Evolutionary conservation across 805 yeast genomes (phyloP).

Genomic region (Yarrowia divulgata): DNA sequence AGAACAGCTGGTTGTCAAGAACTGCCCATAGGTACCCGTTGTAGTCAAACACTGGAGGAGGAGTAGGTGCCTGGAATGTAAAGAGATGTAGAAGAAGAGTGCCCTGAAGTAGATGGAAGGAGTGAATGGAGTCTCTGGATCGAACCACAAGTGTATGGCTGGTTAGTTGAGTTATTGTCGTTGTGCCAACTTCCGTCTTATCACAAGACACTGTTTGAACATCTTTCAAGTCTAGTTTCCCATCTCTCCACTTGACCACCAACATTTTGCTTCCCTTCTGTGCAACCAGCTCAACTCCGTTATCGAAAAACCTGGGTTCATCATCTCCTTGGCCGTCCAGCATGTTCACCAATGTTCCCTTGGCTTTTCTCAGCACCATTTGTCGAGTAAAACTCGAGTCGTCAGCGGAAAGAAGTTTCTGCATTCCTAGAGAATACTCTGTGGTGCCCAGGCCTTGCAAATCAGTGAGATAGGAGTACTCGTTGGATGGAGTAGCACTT

Average conservation of each 20-base stretch:
- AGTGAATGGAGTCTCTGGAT: background rate
- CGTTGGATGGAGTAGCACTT: background rate
- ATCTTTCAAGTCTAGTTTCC: background rate
- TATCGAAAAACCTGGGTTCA: background rate
- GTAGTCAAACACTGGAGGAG: constrained; percentile 1
- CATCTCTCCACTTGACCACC: background rate
- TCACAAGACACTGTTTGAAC: background rate
- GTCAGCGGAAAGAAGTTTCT: background rate
- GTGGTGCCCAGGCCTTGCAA: background rate
- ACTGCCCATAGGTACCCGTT: constrained; percentile 1
- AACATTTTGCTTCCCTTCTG: background rate
- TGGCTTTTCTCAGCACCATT: background rate
- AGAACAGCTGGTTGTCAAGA: background rate
- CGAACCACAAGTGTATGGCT: background rate
- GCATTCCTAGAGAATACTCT: background rate
- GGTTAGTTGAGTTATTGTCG: background rate
- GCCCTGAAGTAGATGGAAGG: background rate
- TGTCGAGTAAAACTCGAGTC: background rate
- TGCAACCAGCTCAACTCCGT: background rate
- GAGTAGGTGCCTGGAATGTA: background rate
- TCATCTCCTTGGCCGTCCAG: background rate
- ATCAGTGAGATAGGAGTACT: background rate
- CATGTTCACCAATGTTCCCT: too few relatives aligned
- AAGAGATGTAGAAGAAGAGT: background rate
- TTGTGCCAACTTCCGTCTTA: background rate